These are phyloP conservation scores for Cutaneotrichosporon sp. DNA, from an alignment of 1,284 basidiomycete genomes.

Conservation along the genomic window DNA sequence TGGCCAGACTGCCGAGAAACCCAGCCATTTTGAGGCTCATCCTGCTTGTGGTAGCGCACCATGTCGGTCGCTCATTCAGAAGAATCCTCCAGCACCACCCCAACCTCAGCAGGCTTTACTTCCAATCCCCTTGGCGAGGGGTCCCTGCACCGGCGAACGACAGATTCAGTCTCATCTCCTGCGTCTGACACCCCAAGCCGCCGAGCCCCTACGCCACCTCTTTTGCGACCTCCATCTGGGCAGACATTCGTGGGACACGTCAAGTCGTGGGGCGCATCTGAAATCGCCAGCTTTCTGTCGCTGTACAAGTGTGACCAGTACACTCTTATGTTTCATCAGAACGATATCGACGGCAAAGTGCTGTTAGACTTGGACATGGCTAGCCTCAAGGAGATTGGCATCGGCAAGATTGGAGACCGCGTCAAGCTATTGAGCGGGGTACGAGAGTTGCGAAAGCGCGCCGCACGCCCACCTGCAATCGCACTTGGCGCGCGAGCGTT, in stretches of 20 bases:
- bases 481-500: neutral
- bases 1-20: too few species aligned
- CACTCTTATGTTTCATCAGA: slow-evolving; percentile 62
- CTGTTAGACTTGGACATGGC: slow-evolving; percentile 80
- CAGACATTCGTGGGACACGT: slow-evolving; percentile 34
- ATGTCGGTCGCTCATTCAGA: slow-evolving; percentile 4
- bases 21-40: too few species aligned
- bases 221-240: slow-evolving; percentile 26
- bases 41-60: too few species aligned
- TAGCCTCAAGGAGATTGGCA: slow-evolving; percentile 80
- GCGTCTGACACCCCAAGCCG: neutral
- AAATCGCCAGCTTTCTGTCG: slow-evolving; percentile 37
- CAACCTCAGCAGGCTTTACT: slow-evolving; percentile 30
- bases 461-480: slow-evolving; percentile 8
- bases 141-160: neutral
- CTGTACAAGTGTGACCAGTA: slow-evolving; percentile 61
- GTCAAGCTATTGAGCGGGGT: slow-evolving; percentile 79
- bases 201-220: slow-evolving; percentile 33
- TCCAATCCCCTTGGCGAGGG: neutral
- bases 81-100: slow-evolving; percentile 25
- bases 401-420: slow-evolving; percentile 79
- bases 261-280: slow-evolving; percentile 30
- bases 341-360: slow-evolving; percentile 84
- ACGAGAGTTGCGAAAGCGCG: slow-evolving; percentile 61
- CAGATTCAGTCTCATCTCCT: neutral